Evolutionary conservation across 306 rosid genomes (phyloP).

Genomic region (Fragaria vesca): DNA sequence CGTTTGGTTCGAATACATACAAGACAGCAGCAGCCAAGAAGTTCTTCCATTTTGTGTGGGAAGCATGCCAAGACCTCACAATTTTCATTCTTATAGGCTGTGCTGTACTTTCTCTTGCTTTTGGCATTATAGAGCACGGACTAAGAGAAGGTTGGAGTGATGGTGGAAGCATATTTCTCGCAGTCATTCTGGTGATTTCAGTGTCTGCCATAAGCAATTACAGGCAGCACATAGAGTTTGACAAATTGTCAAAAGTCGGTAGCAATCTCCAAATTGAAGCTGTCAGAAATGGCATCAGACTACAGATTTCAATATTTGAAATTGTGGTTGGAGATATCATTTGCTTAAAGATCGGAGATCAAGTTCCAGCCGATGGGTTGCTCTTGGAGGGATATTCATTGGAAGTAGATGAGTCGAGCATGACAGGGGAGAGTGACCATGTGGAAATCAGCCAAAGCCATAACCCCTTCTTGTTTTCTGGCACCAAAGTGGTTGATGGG

Average conservation of each 20-base stretch:
- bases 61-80: slow-evolving; percentile 40
- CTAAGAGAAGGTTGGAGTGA: slow-evolving; percentile 41
- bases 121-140: slow-evolving; percentile 36
- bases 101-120: slow-evolving; percentile 40
- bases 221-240: slow-evolving; percentile 37
- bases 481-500: slow-evolving; percentile 48
- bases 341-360: slow-evolving; percentile 47
- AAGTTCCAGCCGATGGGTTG: slow-evolving; percentile 54
- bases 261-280: slow-evolving; percentile 35
- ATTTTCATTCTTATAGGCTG: slow-evolving; percentile 37
- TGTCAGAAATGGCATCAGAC: slow-evolving; percentile 28
- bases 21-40: slow-evolving; percentile 24
- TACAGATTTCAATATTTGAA: slow-evolving; percentile 34
- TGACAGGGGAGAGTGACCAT: slow-evolving; percentile 52
- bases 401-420: slow-evolving; percentile 47
- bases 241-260: slow-evolving; percentile 36
- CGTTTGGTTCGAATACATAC: slow-evolving; percentile 36
- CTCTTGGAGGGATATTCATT: slow-evolving; percentile 38
- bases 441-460: slow-evolving; percentile 23
- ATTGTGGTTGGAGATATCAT: slow-evolving; percentile 47
- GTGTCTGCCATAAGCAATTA: slow-evolving; percentile 37
- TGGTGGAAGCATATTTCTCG: slow-evolving; percentile 35
- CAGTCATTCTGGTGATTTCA: slow-evolving; percentile 32
- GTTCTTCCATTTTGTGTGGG: slow-evolving; percentile 29
- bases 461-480: slow-evolving; percentile 42